phyloP scores from a whole-genome alignment of 495 filamentous ascomycete species.

The Oleoguttula mirabilis region DNA sequence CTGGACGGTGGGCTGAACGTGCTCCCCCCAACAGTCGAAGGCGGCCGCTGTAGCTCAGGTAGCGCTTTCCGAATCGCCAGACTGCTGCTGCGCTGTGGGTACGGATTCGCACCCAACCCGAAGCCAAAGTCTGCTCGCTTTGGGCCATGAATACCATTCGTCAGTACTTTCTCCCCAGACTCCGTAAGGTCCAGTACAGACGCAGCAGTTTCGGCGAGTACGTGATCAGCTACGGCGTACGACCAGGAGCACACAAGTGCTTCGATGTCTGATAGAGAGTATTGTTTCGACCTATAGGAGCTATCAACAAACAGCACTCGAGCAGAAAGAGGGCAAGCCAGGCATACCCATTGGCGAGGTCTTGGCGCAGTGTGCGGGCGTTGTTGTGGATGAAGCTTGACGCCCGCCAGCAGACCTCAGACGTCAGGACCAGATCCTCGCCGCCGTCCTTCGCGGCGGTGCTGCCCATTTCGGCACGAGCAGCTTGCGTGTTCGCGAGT shows the following conservation, averaged over 20 bases:
- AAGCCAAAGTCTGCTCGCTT: slow-evolving; percentile 11
- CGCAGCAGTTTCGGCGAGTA: slow-evolving; percentile 50
- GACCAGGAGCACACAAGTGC: slow-evolving; percentile 78
- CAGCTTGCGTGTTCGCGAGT: slow-evolving; percentile 49
- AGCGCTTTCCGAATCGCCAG: slow-evolving; percentile 1
- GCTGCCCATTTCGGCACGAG: slow-evolving; percentile 5
- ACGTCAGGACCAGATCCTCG: slow-evolving; percentile 64
- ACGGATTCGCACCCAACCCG: slow-evolving; percentile 10
- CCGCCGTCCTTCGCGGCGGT: slow-evolving; percentile 19
- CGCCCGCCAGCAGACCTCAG: slow-evolving; percentile 67
- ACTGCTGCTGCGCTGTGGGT: slow-evolving; percentile 11
- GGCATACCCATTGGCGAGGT: slow-evolving; percentile 41
- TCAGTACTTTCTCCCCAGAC: neutral
- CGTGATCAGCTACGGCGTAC: slow-evolving; percentile 64
- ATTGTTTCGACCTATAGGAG: slow-evolving; percentile 2
- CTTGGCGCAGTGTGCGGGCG: slow-evolving; percentile 63
- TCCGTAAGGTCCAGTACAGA: slow-evolving; percentile 8
- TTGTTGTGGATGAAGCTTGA: slow-evolving; percentile 70
- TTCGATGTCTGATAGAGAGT: slow-evolving; percentile 43
- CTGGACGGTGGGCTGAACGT: slow-evolving; percentile 5
- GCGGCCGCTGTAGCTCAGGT: slow-evolving; percentile 9
- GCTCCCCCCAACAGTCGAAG: neutral
- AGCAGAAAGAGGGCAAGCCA: neutral
- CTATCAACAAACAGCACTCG: slow-evolving; percentile 9
- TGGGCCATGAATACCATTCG: neutral